Percentiles rank a stretch among this genome's conserved stretches.
These are phyloP conservation scores for Tephrocybe sp. DNA, from an alignment of 768 basidiomycete species.

Conservation along the genomic window DNA sequence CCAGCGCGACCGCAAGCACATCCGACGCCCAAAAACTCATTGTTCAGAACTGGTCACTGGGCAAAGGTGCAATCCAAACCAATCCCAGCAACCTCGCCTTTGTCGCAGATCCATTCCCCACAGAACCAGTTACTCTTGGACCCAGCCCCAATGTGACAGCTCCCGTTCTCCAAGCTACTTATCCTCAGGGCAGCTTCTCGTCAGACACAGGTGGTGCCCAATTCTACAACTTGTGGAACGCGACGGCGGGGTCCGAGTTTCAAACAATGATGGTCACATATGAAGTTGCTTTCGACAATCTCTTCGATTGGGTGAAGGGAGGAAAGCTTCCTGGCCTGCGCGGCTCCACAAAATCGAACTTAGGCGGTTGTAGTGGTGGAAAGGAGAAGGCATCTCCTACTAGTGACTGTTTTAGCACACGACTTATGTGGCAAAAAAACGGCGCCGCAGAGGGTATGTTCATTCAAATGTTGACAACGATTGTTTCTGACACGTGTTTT, in stretches of 20 bases:
- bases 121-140: slow-evolving; percentile 34
- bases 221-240: slow-evolving; percentile 69
- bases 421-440: slow-evolving; percentile 73
- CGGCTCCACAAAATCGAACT: slow-evolving; percentile 58
- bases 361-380: slow-evolving; percentile 68
- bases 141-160: slow-evolving; percentile 28
- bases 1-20: slow-evolving; percentile 56
- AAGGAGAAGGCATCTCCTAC: slow-evolving; percentile 50
- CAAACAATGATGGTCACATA: slow-evolving; percentile 72
- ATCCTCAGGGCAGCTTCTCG: slow-evolving; percentile 61
- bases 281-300: slow-evolving; percentile 67
- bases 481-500: background rate
- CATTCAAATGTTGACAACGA: background rate
- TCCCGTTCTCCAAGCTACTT: slow-evolving; percentile 62
- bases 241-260: slow-evolving; percentile 53
- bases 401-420: slow-evolving; percentile 66
- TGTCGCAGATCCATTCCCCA: slow-evolving; percentile 67
- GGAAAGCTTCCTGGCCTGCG: slow-evolving; percentile 79
- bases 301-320: slow-evolving; percentile 71
- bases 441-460: slow-evolving; percentile 71
- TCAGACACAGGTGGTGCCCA: slow-evolving; percentile 66
- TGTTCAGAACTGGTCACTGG: slow-evolving; percentile 59
- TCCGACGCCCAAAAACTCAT: slow-evolving; percentile 52
- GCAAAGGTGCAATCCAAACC: slow-evolving; percentile 61
- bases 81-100: slow-evolving; percentile 59